Base-by-base conservation (phyloP, 2,329 filamentous ascomycete species). In the Calonectria multiphialidica region DNA sequence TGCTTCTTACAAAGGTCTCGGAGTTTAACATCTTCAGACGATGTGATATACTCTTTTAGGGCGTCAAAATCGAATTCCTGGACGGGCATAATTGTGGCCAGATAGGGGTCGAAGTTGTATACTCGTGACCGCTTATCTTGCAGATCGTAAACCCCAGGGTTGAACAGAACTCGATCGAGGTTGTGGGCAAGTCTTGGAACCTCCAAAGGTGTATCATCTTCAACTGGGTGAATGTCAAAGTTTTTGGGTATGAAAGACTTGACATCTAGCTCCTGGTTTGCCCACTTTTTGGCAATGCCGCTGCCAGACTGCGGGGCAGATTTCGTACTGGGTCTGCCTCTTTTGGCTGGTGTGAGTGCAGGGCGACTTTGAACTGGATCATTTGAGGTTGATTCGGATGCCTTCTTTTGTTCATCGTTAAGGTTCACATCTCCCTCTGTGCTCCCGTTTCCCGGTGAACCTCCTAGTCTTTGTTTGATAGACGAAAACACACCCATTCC, bases 21-120 rank as follows among this genome's bases (percentile, higher is more conserved):
- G 15, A 99, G 87, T 5, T 88, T 91, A 7, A 85, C 83, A 81
- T 99, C 97, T 81, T 94, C 92, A 12, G 96, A 98, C 0, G 97
- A 98, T 0, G 96, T 98, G 75, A 98, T 92, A 83, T 98, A 99
- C 74, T 92, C 89, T 82, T 94, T 95, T 66, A 99, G 84, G 4
- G 95, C 92, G 70, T 94, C 90, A 82, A 98, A 99, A 80, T 99
- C 95, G 80, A 99, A 99, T 80, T 99, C 95, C 2, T 90, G 87
- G 18, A 97, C 92, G 2, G 97, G 96, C 95, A 98, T 98, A 78
- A 99, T 97, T 65, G 92, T 92, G 72, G 95, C 91, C 23, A 99
- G 89, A 80, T 98, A 98, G 0, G 97, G 97, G 81, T 99, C 96
- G 79, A 99, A 99, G 82, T 99, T 99, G 88, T 92, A 99, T 8